Conservation (phyloP, 495 filamentous ascomycete genomes). For the Pseudoneurospora amorphoporcata region DNA sequence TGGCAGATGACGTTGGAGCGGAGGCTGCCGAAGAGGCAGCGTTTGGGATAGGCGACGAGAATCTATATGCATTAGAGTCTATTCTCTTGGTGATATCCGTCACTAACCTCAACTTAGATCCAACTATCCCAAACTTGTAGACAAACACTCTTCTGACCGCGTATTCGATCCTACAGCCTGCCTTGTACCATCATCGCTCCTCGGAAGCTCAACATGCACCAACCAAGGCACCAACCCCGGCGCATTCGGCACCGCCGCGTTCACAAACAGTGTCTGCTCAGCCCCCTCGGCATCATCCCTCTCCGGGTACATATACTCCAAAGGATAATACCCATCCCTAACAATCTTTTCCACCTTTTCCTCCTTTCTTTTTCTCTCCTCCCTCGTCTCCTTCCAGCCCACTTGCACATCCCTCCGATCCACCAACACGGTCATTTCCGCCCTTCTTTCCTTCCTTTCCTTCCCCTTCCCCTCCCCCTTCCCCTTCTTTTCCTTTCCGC, state of each 20-base stretch:
- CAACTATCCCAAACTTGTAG: too few relatives aligned
- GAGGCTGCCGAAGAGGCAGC: too few relatives aligned
- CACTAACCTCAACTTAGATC: too few relatives aligned
- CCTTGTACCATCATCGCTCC: not conserved
- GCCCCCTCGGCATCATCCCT: slow-evolving; percentile 21
- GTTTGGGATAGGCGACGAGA: too few relatives aligned
- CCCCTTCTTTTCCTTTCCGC: slow-evolving; percentile 26
- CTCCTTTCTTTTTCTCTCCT: slow-evolving; percentile 4
- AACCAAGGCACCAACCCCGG: slow-evolving; percentile 48
- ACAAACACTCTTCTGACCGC: too few relatives aligned
- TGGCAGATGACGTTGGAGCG: too few relatives aligned
- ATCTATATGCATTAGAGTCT: too few relatives aligned
- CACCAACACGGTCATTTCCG: slow-evolving; percentile 21
- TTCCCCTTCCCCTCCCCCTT: too few relatives aligned
- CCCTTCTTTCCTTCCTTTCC: too few relatives aligned
- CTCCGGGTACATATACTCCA: slow-evolving; percentile 21
- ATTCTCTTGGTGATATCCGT: too few relatives aligned
- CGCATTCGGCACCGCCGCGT: slow-evolving; percentile 46
- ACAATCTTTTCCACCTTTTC: not conserved
- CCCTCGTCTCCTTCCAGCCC: slow-evolving; percentile 6
- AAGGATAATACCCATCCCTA: slow-evolving; percentile 7
- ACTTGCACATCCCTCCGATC: slow-evolving; percentile 27
- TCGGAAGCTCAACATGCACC: slow-evolving; percentile 45
- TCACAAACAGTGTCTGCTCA: slow-evolving; percentile 58
- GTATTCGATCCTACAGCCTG: too few relatives aligned